These are phyloP conservation scores for Tremella fuciformis DNA, from an alignment of 768 basidiomycete genomes.

Conservation along the genomic window DNA sequence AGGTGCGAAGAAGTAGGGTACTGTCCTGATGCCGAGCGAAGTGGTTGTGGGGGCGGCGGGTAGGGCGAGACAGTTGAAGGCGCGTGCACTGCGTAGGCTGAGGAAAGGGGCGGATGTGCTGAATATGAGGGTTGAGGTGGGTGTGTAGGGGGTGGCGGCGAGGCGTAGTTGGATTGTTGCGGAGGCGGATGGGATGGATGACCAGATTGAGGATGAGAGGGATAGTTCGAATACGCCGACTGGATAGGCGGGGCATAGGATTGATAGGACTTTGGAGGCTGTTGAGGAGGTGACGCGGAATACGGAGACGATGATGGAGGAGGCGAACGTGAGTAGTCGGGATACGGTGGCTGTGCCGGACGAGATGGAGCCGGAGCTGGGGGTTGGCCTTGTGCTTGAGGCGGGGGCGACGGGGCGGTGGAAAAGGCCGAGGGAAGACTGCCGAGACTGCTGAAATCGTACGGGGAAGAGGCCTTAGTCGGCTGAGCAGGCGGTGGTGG, in stretches of 20 bases:
- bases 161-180: conserved; percentile 7
- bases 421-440: conserved; percentile 40
- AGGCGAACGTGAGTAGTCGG: conserved; percentile 64
- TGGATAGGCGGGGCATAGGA: conserved; percentile 12
- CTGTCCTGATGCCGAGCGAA: conserved; percentile 8
- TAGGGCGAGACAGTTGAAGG: conserved; percentile 13
- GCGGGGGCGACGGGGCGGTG: conserved; percentile 62
- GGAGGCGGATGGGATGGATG: conserved; percentile 13
- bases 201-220: background rate
- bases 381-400: conserved; percentile 71
- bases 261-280: conserved; percentile 2
- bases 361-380: conserved; percentile 14
- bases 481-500: conserved; percentile 40
- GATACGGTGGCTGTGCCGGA: conserved; percentile 71
- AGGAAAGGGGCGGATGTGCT: conserved; percentile 7
- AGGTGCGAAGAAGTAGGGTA: conserved; percentile 15
- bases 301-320: conserved; percentile 69
- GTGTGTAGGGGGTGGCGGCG: conserved; percentile 11
- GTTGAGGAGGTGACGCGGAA: conserved; percentile 70
- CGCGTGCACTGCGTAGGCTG: conserved; percentile 12
- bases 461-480: conserved; percentile 49
- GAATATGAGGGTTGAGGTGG: conserved; percentile 8
- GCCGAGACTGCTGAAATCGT: conserved; percentile 40
- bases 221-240: conserved; percentile 1
- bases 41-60: conserved; percentile 14